Conservation (phyloP, 495 filamentous ascomycete genomes). For the Xylaria venustula region DNA sequence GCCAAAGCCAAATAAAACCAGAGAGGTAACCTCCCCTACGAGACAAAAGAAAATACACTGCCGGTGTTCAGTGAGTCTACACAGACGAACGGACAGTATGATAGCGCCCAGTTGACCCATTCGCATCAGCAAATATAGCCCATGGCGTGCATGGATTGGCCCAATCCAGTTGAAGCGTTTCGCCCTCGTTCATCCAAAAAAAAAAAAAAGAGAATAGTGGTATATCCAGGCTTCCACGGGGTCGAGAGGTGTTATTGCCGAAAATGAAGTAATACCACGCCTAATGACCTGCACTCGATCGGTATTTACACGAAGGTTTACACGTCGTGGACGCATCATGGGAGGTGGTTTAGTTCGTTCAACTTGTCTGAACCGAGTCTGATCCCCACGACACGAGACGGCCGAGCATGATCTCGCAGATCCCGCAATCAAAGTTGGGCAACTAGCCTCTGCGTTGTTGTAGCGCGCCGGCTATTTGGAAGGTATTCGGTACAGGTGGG, state of each 20-base stretch:
- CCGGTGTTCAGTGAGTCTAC: not conserved
- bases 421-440: slow-evolving; percentile 9
- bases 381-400: not conserved
- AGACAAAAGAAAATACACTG: not conserved
- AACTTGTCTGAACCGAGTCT: not conserved
- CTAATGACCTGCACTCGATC: not conserved
- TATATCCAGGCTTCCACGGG: not conserved
- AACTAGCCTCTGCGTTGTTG: slow-evolving; percentile 23
- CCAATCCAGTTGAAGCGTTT: not conserved
- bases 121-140: too few species aligned
- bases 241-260: too few species aligned
- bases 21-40: too few species aligned
- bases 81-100: too few species aligned
- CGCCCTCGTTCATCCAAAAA: not conserved
- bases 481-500: slow-evolving; percentile 35
- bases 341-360: not conserved
- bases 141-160: too few species aligned
- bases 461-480: slow-evolving; percentile 23
- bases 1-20: not conserved
- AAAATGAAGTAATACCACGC: too few species aligned
- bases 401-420: slow-evolving; percentile 4
- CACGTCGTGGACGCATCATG: not conserved
- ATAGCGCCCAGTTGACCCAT: too few species aligned
- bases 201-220: not conserved
- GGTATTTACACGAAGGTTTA: not conserved